Conservation (phyloP, 2,329 filamentous ascomycete genomes). For the Aspergillus tamarii region DNA sequence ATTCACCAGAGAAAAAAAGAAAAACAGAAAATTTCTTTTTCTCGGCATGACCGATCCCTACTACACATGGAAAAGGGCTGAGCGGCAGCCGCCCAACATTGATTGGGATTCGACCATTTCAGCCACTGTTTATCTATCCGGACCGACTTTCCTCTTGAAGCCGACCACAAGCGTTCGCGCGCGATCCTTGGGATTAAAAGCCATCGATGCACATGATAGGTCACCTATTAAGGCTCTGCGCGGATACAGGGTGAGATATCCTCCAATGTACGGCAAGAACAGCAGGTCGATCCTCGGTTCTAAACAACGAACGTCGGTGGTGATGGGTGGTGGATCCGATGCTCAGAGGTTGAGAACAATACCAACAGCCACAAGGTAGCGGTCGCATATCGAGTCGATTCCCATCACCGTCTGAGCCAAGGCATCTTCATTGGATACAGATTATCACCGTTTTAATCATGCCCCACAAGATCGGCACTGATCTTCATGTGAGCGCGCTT, state of each 20-base stretch:
- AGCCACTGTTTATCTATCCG: not conserved
- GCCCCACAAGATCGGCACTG: constrained; percentile 4
- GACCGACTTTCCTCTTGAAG: constrained; percentile 1
- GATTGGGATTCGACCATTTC: not conserved
- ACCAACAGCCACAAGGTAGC: not conserved
- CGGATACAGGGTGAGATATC: not conserved
- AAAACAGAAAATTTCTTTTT: not conserved
- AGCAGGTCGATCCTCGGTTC: not conserved
- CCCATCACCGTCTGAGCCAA: not conserved
- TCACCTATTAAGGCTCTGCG: not conserved
- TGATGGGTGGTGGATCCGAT: not conserved
- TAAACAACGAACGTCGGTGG: not conserved
- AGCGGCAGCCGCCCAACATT: not conserved
- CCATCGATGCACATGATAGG: not conserved
- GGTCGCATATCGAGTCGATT: not conserved
- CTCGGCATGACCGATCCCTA: not conserved
- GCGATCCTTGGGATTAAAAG: not conserved
- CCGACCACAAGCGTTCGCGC: not conserved
- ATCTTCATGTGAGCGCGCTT: constrained; percentile 1
- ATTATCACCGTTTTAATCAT: not conserved
- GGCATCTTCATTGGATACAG: not conserved
- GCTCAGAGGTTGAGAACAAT: not conserved
- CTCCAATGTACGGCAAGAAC: not conserved
- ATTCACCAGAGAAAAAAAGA: not conserved
- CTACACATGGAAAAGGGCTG: not conserved